Base-by-base conservation (phyloP, 768 basidiomycete genomes). In the Boletales sp. region DNA sequence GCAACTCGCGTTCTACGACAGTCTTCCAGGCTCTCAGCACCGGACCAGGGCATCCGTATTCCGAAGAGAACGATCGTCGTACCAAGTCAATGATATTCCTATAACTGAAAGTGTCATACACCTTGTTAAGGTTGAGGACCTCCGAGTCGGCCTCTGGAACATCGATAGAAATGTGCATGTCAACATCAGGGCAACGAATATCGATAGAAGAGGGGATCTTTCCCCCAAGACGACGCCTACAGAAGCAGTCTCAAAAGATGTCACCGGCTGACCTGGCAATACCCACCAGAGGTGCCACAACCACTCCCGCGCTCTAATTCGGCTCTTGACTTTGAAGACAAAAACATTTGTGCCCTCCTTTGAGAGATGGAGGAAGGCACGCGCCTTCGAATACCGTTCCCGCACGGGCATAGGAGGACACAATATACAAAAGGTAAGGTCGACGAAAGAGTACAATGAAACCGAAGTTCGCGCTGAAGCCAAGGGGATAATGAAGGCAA, bases 381-480 rank as follows among this genome's bases (percentile, higher is more conserved):
- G 78, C 25, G 74, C 63, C 37, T 74, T 77, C 3, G 72, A 64
- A 31, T 66, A 62, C 35, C 70, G 68, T 25, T 68, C 55, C 12
- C 64, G 65, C 28, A 75, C 68, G 5, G 75, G 66, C 4, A 79
- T 79, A 1, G 83, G 83, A 4, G 78, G 74, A 57, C 86, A 90
- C 5, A 79, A 76, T 19, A 93, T 68, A 60, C 84, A 90, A 65
- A 94, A 91, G 0, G 90, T 83, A 54, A 91, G 70, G 63, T 97
- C 94, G 41, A 84, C 80, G 46, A 88, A 87, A 32, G 92, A 95
- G 64, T 90, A 97, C 19, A 96, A 64, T 3, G 88, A 92, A n/a
- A 94, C 68, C 13, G 74, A 76, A 1, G 92, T 93, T 37, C 74
- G 73, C 4, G 73, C 65, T 0, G 79, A 72, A 50, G 74, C 70